phyloP scores from a whole-genome alignment of 2,329 filamentous ascomycete genomes.

The Dactylellina haptotyla region DNA sequence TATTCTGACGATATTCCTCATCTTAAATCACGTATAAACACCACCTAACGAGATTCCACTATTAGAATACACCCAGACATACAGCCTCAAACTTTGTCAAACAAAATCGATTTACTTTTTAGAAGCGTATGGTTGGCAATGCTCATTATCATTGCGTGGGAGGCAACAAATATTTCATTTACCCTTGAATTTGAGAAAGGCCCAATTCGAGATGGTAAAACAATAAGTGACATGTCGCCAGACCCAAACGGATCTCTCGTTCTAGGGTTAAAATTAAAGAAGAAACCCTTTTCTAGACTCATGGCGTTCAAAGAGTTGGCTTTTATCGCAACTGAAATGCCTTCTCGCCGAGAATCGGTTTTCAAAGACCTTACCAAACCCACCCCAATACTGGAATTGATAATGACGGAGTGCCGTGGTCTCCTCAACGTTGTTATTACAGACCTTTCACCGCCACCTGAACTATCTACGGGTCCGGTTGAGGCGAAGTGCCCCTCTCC shows the following conservation, averaged over 20 bases:
- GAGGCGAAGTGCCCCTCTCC: slow-evolving; percentile 21
- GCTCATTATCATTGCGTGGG: slow-evolving; percentile 55
- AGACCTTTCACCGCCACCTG: slow-evolving; percentile 15
- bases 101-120: slow-evolving; percentile 55
- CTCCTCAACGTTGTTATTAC: slow-evolving; percentile 43
- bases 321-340: slow-evolving; percentile 54
- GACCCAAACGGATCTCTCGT: slow-evolving; percentile 58
- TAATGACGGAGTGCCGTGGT: slow-evolving; percentile 56
- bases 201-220: slow-evolving; percentile 56
- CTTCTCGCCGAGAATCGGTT: slow-evolving; percentile 55
- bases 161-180: slow-evolving; percentile 56
- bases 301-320: slow-evolving; percentile 57
- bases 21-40: not conserved
- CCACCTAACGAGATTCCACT: not conserved
- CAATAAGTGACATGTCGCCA: slow-evolving; percentile 56
- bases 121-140: slow-evolving; percentile 55
- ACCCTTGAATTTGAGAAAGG: slow-evolving; percentile 55
- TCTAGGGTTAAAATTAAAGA: slow-evolving; percentile 56
- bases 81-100: slow-evolving; percentile 53
- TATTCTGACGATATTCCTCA: not conserved
- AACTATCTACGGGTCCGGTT: not conserved
- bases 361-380: slow-evolving; percentile 58
- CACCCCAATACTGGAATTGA: slow-evolving; percentile 55
- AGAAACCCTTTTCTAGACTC: slow-evolving; percentile 55
- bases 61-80: slow-evolving; percentile 55